These are phyloP conservation scores for Botrytis porri DNA, from an alignment of 2,329 filamentous ascomycete species.

Conservation along the genomic window DNA sequence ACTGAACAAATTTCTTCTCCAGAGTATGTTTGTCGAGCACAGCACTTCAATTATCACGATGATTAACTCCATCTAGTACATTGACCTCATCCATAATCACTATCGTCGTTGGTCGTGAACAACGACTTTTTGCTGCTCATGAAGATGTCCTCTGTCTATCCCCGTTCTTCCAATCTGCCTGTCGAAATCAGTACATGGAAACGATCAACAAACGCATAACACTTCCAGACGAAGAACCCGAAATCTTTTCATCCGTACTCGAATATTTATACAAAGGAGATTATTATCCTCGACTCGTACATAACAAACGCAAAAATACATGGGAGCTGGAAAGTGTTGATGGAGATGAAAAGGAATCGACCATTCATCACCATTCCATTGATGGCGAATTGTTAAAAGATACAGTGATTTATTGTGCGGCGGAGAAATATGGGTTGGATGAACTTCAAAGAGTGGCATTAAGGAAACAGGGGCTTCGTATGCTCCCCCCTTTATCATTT, in stretches of 20 bases:
- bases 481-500: conserved; percentile 45
- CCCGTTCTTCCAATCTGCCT: conserved; percentile 70
- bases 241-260: conserved; percentile 85
- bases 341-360: conserved; percentile 60
- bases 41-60: conserved; percentile 18
- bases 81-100: conserved; percentile 71
- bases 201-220: conserved; percentile 66
- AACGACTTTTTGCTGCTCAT: conserved; percentile 87
- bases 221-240: conserved; percentile 81
- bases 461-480: conserved; percentile 82
- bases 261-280: conserved; percentile 86
- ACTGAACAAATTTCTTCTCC: conserved; percentile 31
- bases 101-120: conserved; percentile 73
- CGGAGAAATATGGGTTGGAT: conserved; percentile 77
- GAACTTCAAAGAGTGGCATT: conserved; percentile 82
- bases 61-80: conserved; percentile 42
- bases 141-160: conserved; percentile 78
- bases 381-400: conserved; percentile 76
- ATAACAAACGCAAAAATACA: conserved; percentile 75
- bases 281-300: conserved; percentile 79
- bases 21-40: conserved; percentile 28
- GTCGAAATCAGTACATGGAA: conserved; percentile 62
- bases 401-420: conserved; percentile 87
- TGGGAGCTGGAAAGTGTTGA: conserved; percentile 76
- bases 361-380: conserved; percentile 63